A percentile compares a stretch with the other conserved stretches of the same genome.
Conservation (phyloP, 2,329 filamentous ascomycete species). For the Aspergillus sp. region DNA sequence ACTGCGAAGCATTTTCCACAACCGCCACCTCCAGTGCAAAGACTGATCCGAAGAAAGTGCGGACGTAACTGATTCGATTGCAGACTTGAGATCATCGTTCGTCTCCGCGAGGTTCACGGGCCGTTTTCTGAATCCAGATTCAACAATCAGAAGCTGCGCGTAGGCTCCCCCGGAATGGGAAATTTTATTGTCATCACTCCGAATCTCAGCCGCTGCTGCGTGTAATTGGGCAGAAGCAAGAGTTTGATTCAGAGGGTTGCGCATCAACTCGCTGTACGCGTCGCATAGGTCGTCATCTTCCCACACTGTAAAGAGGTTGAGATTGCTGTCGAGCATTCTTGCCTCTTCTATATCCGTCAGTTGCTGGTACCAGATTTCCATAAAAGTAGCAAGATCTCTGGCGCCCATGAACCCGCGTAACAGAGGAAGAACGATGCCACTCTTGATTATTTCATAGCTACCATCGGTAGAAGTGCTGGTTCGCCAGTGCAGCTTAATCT, state of each 20-base stretch:
- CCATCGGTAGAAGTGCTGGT: conserved; percentile 16
- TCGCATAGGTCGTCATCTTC: conserved; percentile 46
- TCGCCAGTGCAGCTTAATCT: conserved; percentile 35
- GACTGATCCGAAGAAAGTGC: conserved; percentile 32
- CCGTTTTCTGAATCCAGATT: conserved; percentile 34
- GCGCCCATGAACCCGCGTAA: conserved; percentile 41
- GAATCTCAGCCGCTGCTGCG: conserved; percentile 29
- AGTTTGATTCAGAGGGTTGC: conserved; percentile 29
- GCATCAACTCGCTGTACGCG: conserved; percentile 34
- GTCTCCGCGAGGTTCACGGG: conserved; percentile 22
- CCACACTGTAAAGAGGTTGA: conserved; percentile 40
- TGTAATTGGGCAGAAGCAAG: conserved; percentile 32
- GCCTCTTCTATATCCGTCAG: conserved; percentile 37
- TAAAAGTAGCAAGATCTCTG: conserved; percentile 41
- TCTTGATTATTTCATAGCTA: conserved; percentile 37
- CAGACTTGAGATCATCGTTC: conserved; percentile 22
- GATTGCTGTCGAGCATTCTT: conserved; percentile 22
- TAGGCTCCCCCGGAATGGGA: conserved; percentile 30
- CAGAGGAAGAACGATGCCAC: conserved; percentile 40
- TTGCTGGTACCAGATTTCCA: conserved; percentile 42
- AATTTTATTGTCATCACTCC: conserved; percentile 27
- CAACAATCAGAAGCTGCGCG: conserved; percentile 36
- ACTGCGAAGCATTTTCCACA: conserved; percentile 40
- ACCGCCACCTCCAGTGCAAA: conserved; percentile 41
- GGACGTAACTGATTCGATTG: conserved; percentile 28